Conservation (phyloP, 2,329 filamentous ascomycete genomes). For the Claviceps sp. region DNA sequence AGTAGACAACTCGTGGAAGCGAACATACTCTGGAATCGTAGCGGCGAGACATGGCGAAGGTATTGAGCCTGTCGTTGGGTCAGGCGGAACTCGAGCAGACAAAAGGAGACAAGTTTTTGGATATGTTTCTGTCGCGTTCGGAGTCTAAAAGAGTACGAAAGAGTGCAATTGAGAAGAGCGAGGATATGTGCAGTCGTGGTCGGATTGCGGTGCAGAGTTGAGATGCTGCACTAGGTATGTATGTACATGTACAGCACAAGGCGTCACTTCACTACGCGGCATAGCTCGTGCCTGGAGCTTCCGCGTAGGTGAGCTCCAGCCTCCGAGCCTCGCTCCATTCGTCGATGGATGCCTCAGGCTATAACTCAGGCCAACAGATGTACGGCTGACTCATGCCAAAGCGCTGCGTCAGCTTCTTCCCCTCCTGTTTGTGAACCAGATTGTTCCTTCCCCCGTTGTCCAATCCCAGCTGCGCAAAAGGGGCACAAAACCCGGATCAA, state of each 20-base stretch:
- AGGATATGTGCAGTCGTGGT: conserved; percentile 3
- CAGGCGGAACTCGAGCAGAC: not conserved
- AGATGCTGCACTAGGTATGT: conserved; percentile 1
- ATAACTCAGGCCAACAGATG: not conserved
- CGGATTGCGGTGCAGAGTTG: not conserved
- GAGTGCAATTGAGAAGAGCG: not conserved
- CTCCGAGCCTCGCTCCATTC: conserved; percentile 2
- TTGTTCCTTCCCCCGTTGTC: not conserved
- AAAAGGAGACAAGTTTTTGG: not conserved
- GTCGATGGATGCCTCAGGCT: conserved; percentile 5
- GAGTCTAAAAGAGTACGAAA: not conserved
- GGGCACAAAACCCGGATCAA: not conserved
- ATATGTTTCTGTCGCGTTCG: not conserved
- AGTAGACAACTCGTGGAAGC: conserved; percentile 10
- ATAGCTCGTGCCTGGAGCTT: conserved; percentile 11
- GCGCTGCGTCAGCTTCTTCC: not conserved
- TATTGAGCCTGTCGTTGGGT: not conserved
- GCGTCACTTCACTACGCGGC: conserved; percentile 8
- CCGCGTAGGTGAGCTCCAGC: conserved; percentile 7
- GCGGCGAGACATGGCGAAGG: conserved; percentile 67
- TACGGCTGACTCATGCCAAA: conserved; percentile 2
- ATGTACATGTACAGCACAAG: not conserved
- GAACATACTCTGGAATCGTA: conserved; percentile 85
- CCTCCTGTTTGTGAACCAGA: not conserved
- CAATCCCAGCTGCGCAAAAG: not conserved